phyloP scores from a whole-genome alignment of 169 alveolate genomes.

The Cryptosporidium baileyi region DNA sequence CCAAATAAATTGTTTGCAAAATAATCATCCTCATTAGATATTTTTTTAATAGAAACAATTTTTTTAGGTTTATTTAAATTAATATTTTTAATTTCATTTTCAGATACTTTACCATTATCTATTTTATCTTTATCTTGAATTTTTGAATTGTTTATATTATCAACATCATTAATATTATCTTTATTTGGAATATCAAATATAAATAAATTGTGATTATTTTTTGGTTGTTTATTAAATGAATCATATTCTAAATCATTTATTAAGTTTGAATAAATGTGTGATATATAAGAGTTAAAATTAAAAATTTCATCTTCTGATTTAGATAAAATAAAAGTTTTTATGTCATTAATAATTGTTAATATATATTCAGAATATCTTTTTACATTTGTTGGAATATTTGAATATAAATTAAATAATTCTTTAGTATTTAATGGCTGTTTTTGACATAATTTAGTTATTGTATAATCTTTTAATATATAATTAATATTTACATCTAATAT shows the following conservation, averaged over 20 bases:
- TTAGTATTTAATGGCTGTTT: conserved; percentile 25
- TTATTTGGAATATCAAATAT: too few species aligned
- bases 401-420: conserved; percentile 1
- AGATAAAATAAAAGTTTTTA: background rate
- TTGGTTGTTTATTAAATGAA: too few species aligned
- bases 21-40: too few species aligned
- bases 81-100: too few species aligned
- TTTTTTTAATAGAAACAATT: too few species aligned
- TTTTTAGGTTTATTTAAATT: too few species aligned
- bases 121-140: too few species aligned
- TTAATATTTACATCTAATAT: conserved; percentile 17
- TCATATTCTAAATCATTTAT: too few species aligned
- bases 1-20: background rate
- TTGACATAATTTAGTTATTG: background rate
- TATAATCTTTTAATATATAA: conserved; percentile 44
- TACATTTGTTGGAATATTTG: conserved; percentile 9
- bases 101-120: too few species aligned
- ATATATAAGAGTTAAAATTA: conserved; percentile 29
- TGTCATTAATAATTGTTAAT: background rate
- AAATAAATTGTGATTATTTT: too few species aligned
- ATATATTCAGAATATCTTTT: conserved; percentile 36
- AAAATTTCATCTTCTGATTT: conserved; percentile 24
- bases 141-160: too few species aligned
- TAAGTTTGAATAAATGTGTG: conserved; percentile 46
- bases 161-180: too few species aligned